phyloP scores from a whole-genome alignment of 768 basidiomycete genomes.

The Scleroderma citrinum region DNA sequence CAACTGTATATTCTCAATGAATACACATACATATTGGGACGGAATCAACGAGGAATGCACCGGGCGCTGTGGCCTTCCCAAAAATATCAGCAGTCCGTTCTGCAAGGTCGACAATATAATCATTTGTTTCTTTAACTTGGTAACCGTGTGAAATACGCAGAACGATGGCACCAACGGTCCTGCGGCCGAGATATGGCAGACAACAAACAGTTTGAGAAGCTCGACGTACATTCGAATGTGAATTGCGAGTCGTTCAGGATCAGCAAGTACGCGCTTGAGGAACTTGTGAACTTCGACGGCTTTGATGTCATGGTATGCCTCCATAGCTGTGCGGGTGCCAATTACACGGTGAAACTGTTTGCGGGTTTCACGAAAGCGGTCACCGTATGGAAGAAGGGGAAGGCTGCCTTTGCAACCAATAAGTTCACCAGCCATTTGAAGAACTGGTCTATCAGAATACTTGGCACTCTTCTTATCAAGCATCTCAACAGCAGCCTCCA shows the following conservation, averaged over 20 bases:
- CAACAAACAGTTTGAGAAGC: neutral
- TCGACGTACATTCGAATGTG: too few species aligned
- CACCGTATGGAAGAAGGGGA: too few species aligned
- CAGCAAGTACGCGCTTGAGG: slow-evolving; percentile 41
- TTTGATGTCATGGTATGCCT: slow-evolving; percentile 38
- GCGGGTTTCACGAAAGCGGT: neutral
- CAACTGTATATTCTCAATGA: neutral
- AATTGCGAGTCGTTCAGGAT: slow-evolving; percentile 37
- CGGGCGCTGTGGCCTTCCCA: neutral
- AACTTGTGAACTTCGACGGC: slow-evolving; percentile 45
- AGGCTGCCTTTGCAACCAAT: too few species aligned
- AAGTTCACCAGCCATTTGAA: neutral
- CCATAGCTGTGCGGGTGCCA: neutral
- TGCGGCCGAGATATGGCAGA: neutral
- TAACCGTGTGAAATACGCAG: slow-evolving; percentile 34
- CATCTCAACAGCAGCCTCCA: slow-evolving; percentile 41
- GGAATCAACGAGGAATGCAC: slow-evolving; percentile 5
- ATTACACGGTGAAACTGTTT: slow-evolving; percentile 2
- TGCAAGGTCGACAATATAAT: slow-evolving; percentile 26
- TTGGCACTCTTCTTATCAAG: slow-evolving; percentile 46
- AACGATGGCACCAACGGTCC: slow-evolving; percentile 14
- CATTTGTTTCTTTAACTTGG: slow-evolving; percentile 25
- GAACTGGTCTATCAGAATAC: slow-evolving; percentile 31
- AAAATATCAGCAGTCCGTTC: slow-evolving; percentile 16
- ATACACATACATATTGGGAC: slow-evolving; percentile 5